Evolutionary conservation across 805 yeast genomes (phyloP).

Genomic region (Candida golubevii): DNA sequence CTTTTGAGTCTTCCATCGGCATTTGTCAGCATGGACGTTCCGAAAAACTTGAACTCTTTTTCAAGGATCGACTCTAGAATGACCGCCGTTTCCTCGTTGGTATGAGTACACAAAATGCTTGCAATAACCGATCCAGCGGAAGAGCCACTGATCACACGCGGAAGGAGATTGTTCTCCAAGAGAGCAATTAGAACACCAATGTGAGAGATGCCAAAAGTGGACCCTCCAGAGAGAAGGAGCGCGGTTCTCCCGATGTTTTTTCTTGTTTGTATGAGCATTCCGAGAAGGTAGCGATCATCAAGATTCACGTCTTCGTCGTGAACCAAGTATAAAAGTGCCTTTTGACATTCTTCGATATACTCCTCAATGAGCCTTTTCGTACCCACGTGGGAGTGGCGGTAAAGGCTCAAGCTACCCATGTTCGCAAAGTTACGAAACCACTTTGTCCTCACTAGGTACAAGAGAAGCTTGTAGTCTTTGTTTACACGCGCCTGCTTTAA

Average conservation of each 20-base stretch:
- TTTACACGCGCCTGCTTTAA: constrained; percentile 54
- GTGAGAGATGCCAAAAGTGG: constrained; percentile 88
- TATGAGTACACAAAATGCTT: constrained; percentile 76
- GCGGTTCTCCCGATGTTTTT: constrained; percentile 94
- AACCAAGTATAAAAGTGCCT: constrained; percentile 38
- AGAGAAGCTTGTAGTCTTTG: constrained; percentile 55
- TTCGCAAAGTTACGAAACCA: constrained; percentile 85
- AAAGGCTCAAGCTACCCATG: constrained; percentile 76
- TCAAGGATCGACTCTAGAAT: constrained; percentile 61
- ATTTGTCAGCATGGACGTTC: constrained; percentile 18
- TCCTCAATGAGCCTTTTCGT: constrained; percentile 82
- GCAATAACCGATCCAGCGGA: constrained; percentile 97
- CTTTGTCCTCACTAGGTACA: constrained; percentile 76
- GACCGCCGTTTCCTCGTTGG: constrained; percentile 61
- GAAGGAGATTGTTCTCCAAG: constrained; percentile 68
- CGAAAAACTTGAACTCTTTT: constrained; percentile 49
- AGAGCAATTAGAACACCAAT: constrained; percentile 86
- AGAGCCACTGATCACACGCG: constrained; percentile 87
- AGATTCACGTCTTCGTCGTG: constrained; percentile 37
- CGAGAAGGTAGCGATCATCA: constrained; percentile 67
- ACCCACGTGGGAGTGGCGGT: constrained; percentile 76
- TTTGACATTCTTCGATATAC: constrained; percentile 72
- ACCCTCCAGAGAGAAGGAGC: constrained; percentile 91
- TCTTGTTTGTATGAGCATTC: constrained; percentile 80
- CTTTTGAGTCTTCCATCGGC: constrained; percentile 49